Conservation (phyloP, 208 protist genomes). For the Crithidia brevicula region DNA sequence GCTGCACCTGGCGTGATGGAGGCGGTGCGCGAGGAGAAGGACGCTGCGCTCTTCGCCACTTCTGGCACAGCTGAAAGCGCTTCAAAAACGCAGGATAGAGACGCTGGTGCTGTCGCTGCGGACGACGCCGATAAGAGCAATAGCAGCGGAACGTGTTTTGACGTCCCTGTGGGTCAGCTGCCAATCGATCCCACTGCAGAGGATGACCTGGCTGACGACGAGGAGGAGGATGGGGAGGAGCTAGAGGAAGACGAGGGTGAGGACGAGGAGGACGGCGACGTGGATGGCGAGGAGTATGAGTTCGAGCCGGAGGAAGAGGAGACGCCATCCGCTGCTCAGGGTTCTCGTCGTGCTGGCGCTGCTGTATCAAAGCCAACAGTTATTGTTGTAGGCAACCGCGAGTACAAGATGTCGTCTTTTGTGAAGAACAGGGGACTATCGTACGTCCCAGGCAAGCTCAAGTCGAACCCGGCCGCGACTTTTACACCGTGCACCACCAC, state of each 20-base stretch:
- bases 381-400: conserved; percentile 44
- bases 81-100: no score
- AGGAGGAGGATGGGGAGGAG: conserved; percentile 34
- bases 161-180: no score
- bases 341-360: conserved; percentile 2
- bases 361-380: neutral
- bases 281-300: conserved; percentile 31
- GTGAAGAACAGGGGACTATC: conserved; percentile 67
- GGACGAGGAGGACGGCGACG: conserved; percentile 19
- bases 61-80: no score
- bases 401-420: conserved; percentile 55
- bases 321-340: neutral
- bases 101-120: conserved; percentile 7
- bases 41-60: neutral
- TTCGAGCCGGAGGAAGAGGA: conserved; percentile 33
- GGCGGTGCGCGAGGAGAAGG: neutral
- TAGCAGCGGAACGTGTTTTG: no score
- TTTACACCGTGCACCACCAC: conserved; percentile 44
- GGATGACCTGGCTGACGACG: conserved; percentile 25
- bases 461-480: conserved; percentile 59
- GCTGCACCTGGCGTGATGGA: neutral
- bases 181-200: no score
- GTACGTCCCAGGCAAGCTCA: conserved; percentile 40
- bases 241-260: conserved; percentile 33
- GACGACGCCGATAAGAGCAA: conserved; percentile 27